These are phyloP conservation scores for Candida awuae DNA, from an alignment of 805 yeast genomes.

Conservation along the genomic window DNA sequence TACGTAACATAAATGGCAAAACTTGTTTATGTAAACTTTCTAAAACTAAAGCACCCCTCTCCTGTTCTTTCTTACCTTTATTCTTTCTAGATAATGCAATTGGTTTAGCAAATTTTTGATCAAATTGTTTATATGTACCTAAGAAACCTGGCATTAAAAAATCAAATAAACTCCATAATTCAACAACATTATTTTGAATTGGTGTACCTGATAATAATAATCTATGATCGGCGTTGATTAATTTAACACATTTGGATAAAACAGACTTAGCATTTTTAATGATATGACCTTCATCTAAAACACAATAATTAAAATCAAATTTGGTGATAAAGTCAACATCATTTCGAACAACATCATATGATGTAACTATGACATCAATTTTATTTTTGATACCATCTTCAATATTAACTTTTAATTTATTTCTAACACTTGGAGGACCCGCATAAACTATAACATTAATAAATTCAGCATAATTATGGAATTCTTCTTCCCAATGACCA, in stretches of 20 bases:
- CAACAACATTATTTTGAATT: slow-evolving; percentile 92
- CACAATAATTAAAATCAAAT: slow-evolving; percentile 84
- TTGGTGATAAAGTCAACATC: slow-evolving; percentile 59
- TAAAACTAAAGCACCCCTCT: slow-evolving; percentile 90
- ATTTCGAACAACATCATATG: slow-evolving; percentile 93
- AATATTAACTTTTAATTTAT: slow-evolving; percentile 45
- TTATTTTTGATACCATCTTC: slow-evolving; percentile 27
- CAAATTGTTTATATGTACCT: slow-evolving; percentile 90
- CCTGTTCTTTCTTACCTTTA: slow-evolving; percentile 90
- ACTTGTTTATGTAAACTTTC: slow-evolving; percentile 96
- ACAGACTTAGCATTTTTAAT: slow-evolving; percentile 88
- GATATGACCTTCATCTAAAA: slow-evolving; percentile 95
- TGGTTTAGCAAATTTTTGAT: slow-evolving; percentile 95
- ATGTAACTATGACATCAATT: slow-evolving; percentile 81
- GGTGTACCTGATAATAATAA: slow-evolving; percentile 94
- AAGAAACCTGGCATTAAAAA: slow-evolving; percentile 97
- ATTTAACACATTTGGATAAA: slow-evolving; percentile 80
- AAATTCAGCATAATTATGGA: slow-evolving; percentile 82
- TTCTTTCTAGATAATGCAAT: slow-evolving; percentile 88
- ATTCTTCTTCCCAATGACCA: slow-evolving; percentile 98
- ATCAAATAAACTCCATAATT: slow-evolving; percentile 95
- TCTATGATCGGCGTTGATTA: slow-evolving; percentile 77
- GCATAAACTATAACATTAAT: slow-evolving; percentile 79
- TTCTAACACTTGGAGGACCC: slow-evolving; percentile 78
- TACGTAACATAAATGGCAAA: slow-evolving; percentile 89